Evolutionary conservation across 768 basidiomycete genomes (phyloP), one percentile per base, ranked within the genome.

Genomic region (Kwoniella dejecticola): DNA sequence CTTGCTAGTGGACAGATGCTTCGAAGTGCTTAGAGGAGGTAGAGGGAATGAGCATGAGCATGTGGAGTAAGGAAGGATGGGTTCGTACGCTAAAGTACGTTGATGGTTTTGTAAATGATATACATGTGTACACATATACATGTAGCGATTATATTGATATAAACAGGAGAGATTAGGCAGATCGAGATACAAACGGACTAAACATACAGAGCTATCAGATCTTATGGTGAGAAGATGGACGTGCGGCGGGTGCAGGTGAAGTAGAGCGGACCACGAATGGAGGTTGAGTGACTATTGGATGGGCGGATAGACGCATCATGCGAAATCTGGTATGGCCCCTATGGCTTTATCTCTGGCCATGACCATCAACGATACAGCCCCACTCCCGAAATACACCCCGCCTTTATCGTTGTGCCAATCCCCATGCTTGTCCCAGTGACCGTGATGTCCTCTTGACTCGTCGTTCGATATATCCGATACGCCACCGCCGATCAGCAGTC

Each of bases 341-440:
- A 30, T 31, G 13, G 31, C 53, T 24, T 46, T 45, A 44, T 45
- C 42, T 45, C 46, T 56, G n/a, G 21, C 54, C 24, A 31, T 44
- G 10, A 36, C 42, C 4, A 45, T 12, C 8, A 40, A 21, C 12
- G 41, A 31, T 31, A 50, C 19, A n/a, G 26, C 48, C 4, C 23
- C 21, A 26, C 2, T 19, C 12, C 8, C 38, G 21, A 19, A n/a
- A 19, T 47, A 46, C 7, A 41, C 56, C 15, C 26, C 24, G 5
- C 56, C 47, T 45, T 26, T 50, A 36, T 71, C 71, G 47, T 66
- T 60, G 21, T 66, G 70, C 74, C 74, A 76, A 24, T 68, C 47
- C 17, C 74, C 74, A 50, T 76, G 58, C 26, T 71, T 72, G 42
- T 69, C 68, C 71, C 71, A 76, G 38, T 76, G 74, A 3, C 74